Evolutionary conservation across 1,139 yeast genomes (phyloP), one percentile per base, ranked within the genome.

Genomic region (Magnusiomyces clavatus): DNA sequence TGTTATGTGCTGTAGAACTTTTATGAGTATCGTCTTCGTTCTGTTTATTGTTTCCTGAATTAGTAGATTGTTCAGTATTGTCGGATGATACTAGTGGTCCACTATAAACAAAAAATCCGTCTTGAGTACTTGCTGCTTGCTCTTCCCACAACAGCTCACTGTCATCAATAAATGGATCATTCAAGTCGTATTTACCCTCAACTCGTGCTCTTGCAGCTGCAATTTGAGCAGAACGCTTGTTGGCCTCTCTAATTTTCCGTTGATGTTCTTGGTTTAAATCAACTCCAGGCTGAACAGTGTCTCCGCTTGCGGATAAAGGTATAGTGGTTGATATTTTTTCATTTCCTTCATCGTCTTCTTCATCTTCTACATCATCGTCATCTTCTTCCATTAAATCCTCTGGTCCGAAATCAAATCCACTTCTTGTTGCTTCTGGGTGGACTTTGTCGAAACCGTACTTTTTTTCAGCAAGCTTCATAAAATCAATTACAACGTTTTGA

Each of bases 91-190:
- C 82, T 56, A 94, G 73, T 4, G 96, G 95, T 0, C 99, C 99
- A 74, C 90, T 87, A 66, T 83, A 94, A 0, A 94, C 97, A 62
- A 92, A 94, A 67, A 92, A 94, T 2, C 98, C 98, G 63, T 92
- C 97, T 59, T 86, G 86, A 0, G 96, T 89, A 1, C 94, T 81
- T 2, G 94, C 92, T 10, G 95, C 82, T 60, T 86, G 94, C 65
- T 90, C 97, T 67, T 92, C 97, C 86, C 94, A 86, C 56, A 82
- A 79, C 61, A 89, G 73, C 68, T 92, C 99, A 31, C 86, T 80
- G 67, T 94, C 98, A 69, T 94, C 99, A 56, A 94, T 92, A 64
- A 94, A 94, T 1, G 98, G 98, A 69, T 94, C 99, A 56, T 86
- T 83, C 51, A 80, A 75, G 65, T 94, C 98, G 67, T 94, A 94